phyloP scores from a whole-genome alignment of 2,329 filamentous ascomycete species.

The Trichoderma semiorbis region DNA sequence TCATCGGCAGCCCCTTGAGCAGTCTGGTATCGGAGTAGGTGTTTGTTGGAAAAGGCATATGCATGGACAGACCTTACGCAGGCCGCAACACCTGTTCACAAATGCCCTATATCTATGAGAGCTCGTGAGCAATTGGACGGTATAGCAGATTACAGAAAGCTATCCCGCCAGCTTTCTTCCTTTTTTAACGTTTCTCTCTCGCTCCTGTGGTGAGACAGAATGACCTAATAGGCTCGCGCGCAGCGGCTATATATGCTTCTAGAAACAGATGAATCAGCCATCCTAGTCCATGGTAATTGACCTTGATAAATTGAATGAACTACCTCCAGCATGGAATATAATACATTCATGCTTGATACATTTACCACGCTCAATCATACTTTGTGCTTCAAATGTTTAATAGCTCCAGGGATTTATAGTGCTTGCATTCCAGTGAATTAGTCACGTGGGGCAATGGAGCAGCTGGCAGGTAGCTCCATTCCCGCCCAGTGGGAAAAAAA shows the following conservation, averaged over 20 bases:
- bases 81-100: not conserved
- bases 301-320: not conserved
- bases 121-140: not conserved
- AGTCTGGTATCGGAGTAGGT: not conserved
- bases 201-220: not conserved
- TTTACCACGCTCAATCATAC: not conserved
- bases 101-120: not conserved
- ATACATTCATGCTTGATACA: not conserved
- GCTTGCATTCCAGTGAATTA: conserved; percentile 9
- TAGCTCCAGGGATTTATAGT: not conserved
- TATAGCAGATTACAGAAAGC: not conserved
- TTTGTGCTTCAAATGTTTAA: not conserved
- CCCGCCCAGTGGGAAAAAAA: not conserved
- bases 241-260: not conserved
- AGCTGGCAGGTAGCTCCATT: not conserved
- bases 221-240: not conserved
- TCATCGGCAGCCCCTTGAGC: not conserved
- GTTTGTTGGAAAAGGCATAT: not conserved
- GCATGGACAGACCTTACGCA: not conserved
- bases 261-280: not conserved
- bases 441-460: conserved; percentile 7
- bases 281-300: not conserved
- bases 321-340: not conserved
- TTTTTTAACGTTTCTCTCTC: not conserved
- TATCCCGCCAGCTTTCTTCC: not conserved